A percentile compares a stretch with the other conserved stretches of the same genome.
Evolutionary conservation across 352 stramenopile genomes (phyloP).

Genomic region (Phytophthora crassamura): DNA sequence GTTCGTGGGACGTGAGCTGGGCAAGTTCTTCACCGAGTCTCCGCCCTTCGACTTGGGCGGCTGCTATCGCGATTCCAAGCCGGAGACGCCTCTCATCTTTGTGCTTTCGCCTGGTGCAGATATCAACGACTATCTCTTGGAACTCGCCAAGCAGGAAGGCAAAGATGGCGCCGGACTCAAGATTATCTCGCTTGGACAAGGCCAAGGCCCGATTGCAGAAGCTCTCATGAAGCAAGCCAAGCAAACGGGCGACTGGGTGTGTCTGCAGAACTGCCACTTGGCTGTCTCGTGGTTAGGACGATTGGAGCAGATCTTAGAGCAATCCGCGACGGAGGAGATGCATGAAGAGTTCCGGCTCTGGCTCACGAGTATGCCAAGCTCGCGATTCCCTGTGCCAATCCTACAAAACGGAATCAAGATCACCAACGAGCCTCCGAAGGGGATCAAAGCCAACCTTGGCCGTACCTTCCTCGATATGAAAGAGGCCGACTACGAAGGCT

Average conservation of each 20-base stretch:
- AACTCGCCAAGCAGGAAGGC: slow-evolving; percentile 89
- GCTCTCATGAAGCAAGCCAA: slow-evolving; percentile 91
- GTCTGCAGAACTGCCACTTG: slow-evolving; percentile 95
- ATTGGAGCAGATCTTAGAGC: slow-evolving; percentile 91
- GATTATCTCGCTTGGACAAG: slow-evolving; percentile 95
- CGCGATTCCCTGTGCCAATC: slow-evolving; percentile 92
- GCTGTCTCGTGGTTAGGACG: slow-evolving; percentile 91
- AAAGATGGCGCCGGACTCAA: slow-evolving; percentile 89
- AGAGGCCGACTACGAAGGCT: slow-evolving; percentile 88
- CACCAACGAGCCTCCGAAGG: slow-evolving; percentile 94
- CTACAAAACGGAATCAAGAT: slow-evolving; percentile 97
- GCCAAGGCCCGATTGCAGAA: slow-evolving; percentile 93
- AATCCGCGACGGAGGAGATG: slow-evolving; percentile 66
- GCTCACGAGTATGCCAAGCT: slow-evolving; percentile 94
- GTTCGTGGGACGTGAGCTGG: slow-evolving; percentile 85
- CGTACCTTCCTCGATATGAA: slow-evolving; percentile 94
- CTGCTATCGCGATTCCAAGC: slow-evolving; percentile 93
- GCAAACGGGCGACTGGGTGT: slow-evolving; percentile 93
- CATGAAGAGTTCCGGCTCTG: slow-evolving; percentile 93
- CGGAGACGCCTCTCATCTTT: slow-evolving; percentile 94
- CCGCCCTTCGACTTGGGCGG: slow-evolving; percentile 93
- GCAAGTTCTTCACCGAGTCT: slow-evolving; percentile 89
- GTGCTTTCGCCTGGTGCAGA: slow-evolving; percentile 93
- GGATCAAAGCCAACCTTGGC: slow-evolving; percentile 93
- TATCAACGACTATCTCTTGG: slow-evolving; percentile 94